Evolutionary conservation across 306 rosid species (phyloP).

Genomic region (Vigna mungo): DNA sequence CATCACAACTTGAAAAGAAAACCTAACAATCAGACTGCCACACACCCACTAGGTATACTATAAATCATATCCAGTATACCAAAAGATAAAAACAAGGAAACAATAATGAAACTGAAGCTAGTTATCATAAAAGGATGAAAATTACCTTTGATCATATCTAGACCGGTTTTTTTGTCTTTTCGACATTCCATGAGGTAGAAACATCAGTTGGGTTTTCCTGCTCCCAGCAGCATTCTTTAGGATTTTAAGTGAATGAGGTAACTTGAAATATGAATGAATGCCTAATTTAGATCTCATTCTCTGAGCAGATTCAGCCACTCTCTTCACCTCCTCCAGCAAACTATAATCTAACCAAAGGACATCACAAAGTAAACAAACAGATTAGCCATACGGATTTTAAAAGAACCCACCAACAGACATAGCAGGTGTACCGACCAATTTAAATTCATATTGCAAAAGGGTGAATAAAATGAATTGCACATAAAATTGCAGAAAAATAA

Average conservation of each 20-base stretch:
- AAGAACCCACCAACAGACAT: not conserved
- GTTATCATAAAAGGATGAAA: slow-evolving; percentile 26
- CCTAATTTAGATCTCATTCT: slow-evolving; percentile 73
- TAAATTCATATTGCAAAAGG: slow-evolving; percentile 13
- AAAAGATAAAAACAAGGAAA: slow-evolving; percentile 21
- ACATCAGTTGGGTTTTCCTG: slow-evolving; percentile 68
- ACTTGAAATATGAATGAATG: slow-evolving; percentile 49
- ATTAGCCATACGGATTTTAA: slow-evolving; percentile 6
- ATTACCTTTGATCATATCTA: slow-evolving; percentile 72
- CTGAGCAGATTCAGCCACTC: slow-evolving; percentile 84
- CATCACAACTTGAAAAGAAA: not conserved
- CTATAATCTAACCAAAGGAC: slow-evolving; percentile 63
- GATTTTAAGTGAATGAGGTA: slow-evolving; percentile 62
- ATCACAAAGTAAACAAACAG: slow-evolving; percentile 1
- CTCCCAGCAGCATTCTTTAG: slow-evolving; percentile 66
- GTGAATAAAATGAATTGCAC: too few species aligned
- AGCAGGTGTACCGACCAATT: not conserved
- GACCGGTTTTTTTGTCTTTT: slow-evolving; percentile 80
- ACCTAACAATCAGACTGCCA: not conserved
- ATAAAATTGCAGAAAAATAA: too few species aligned
- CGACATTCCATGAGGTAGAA: slow-evolving; percentile 82
- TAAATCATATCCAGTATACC: not conserved
- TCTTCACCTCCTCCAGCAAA: slow-evolving; percentile 89
- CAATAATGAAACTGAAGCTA: not conserved
- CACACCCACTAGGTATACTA: not conserved